Evolutionary conservation across 2,329 filamentous ascomycete species (phyloP), one percentile per base, ranked within the genome.

Genomic region (Fusarium secorum): DNA sequence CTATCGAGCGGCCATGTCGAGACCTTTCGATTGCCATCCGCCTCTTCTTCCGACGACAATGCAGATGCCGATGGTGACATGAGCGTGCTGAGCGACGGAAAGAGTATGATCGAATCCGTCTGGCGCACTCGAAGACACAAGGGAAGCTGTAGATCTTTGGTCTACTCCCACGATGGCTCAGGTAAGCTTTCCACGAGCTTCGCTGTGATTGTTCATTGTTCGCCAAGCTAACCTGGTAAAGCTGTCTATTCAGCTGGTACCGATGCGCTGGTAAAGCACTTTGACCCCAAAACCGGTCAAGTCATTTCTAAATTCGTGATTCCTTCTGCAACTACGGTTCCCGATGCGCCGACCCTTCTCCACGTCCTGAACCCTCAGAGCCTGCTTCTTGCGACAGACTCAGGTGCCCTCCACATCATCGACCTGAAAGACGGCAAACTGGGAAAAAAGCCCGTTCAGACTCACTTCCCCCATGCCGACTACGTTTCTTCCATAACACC

Each of bases 101-200:
- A 88, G 69, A 92, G 91, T 45, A 89, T 91, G 60, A 92, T 98
- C 69, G 92, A 95, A 74, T 93, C 91, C 1, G 84, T 90, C 65
- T 99, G 96, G 96, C 88, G 89, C 75, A 98, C 96, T 9, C 87
- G 90, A 73, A 88, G 96, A 67, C 96, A 99, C 83, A 97, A 97
- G 84, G 95, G 94, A 17, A 98, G 94, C 85, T 98, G 95, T 79
- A 88, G 96, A 57, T 91, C 89, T 66, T 83, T 98, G 60, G 89
- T 87, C 8, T 98, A 95, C 81, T 91, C 90, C 71, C 81, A 89
- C 62, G 95, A 98, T 79, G 96, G 95, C 20, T 84, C 88, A 71
- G 86, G 90, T 85, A 81, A 86, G 82, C 7, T 52, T 20, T 14
- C 2, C 26, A 14, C 20, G 10, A 22, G 7, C 33, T 5, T 17